phyloP scores from a whole-genome alignment of 768 basidiomycete species.

The Russula sp. region DNA sequence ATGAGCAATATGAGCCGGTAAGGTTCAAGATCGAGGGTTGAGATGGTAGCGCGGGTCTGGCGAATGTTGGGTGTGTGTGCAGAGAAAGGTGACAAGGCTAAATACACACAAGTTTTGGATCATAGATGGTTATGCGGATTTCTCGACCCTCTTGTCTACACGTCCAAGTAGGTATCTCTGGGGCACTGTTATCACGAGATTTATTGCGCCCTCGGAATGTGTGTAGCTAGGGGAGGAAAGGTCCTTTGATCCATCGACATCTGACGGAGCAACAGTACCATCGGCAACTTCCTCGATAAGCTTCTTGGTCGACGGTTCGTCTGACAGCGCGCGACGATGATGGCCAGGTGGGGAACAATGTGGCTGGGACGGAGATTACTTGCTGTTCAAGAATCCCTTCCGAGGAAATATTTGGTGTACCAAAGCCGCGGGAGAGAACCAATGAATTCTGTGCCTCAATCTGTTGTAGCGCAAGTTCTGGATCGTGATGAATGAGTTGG shows the following conservation, averaged over 20 bases:
- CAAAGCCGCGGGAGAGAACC: constrained; percentile 60
- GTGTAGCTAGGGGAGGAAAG: background rate
- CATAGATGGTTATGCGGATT: constrained; percentile 45
- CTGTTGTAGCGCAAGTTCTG: constrained; percentile 65
- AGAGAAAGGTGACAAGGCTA: background rate
- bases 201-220: background rate
- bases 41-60: constrained; percentile 44
- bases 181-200: background rate
- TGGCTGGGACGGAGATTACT: constrained; percentile 48
- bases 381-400: constrained; percentile 65
- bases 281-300: constrained; percentile 44
- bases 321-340: constrained; percentile 18
- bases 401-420: constrained; percentile 68
- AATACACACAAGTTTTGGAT: constrained; percentile 54
- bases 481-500: constrained; percentile 1
- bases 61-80: background rate
- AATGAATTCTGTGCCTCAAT: constrained; percentile 57
- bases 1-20: constrained; percentile 49
- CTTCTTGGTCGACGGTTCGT: constrained; percentile 30
- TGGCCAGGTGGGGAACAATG: constrained; percentile 33
- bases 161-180: constrained; percentile 43
- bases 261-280: background rate
- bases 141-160: constrained; percentile 41
- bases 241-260: constrained; percentile 44
- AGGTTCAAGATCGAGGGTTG: constrained; percentile 60